Evolutionary conservation across 1,284 basidiomycete species (phyloP).

Genomic region (Meripilus lineatus): DNA sequence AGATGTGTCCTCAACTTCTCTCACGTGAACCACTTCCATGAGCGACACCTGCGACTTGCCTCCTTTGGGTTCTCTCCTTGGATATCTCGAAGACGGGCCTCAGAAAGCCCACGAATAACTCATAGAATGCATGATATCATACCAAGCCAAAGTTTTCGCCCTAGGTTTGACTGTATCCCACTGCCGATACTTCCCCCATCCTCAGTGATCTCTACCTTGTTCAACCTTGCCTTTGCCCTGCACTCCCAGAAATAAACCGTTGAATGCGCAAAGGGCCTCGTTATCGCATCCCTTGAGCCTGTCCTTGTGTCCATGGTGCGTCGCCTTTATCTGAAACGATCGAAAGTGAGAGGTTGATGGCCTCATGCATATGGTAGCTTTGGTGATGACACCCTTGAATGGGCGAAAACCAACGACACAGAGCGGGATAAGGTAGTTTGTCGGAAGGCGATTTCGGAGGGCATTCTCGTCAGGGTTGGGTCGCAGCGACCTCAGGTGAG

Average conservation of each 20-base stretch:
- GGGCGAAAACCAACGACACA: constrained; percentile 56
- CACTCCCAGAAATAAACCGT: constrained; percentile 53
- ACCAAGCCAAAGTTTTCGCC: constrained; percentile 63
- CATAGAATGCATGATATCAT: constrained; percentile 54
- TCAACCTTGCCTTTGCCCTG: constrained; percentile 69
- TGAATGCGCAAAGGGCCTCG: constrained; percentile 66
- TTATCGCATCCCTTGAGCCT: constrained; percentile 50
- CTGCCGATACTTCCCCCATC: constrained; percentile 53
- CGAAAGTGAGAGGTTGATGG: constrained; percentile 43
- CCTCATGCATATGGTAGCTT: constrained; percentile 74
- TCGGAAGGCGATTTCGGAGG: constrained; percentile 76
- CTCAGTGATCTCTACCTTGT: constrained; percentile 72
- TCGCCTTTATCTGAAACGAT: constrained; percentile 9
- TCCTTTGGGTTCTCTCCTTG: constrained; percentile 37
- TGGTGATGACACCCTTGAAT: constrained; percentile 66
- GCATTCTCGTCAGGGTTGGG: constrained; percentile 62
- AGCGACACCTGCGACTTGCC: constrained; percentile 40
- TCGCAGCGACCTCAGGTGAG: constrained; percentile 57
- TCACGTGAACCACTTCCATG: constrained; percentile 50
- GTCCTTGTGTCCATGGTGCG: too few species aligned
- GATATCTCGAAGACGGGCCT: constrained; percentile 60
- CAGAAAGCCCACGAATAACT: constrained; percentile 56
- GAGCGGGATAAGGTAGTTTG: constrained; percentile 52
- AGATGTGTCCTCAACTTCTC: constrained; percentile 36
- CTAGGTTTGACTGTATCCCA: constrained; percentile 58